Base-by-base conservation (phyloP, 257 asterid genomes). In the Lithospermum erythrorhizon region DNA sequence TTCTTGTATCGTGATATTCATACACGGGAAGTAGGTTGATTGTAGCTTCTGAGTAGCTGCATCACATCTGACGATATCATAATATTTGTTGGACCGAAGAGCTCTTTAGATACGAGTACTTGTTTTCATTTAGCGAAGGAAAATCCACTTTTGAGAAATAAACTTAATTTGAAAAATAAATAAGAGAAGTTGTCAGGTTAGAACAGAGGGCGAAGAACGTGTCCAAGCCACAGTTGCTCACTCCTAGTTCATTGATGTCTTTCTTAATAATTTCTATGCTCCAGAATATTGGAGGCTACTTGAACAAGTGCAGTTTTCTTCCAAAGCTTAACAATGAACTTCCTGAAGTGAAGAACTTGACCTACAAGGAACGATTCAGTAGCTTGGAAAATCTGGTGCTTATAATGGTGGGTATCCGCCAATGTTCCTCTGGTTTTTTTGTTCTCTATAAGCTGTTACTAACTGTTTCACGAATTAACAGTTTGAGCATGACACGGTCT, bases 251-350 rank as follows among this genome's bases (percentile, higher is more conserved):
- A 23, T 5, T 29, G 47, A 30, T 55, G 61, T 49, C 49, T 41
- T 13, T 14, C 17, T 11, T 41, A 3, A 11, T 41, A 14, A 41
- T 41, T 41, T 11, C 49, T 1, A 5, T 41, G 49, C 49, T 41
- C 9, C 91, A 90, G 96, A 73, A 90, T 66, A 81, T 90, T 61
- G 70, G 68, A 47, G 94, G 79, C 63, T 90, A 90, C 80, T 65
- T 85, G 53, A 29, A 57, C 62, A 83, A 84, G 59, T 90, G 98
- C 59, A 83, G 88, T 51, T 90, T 83, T 75, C 96, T 90, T 51
- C 98, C 96, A 58, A 83, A 75, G 83, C 90, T 91, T 32, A 91
- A 91, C 84, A 91, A 87, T 65, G 96, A 91, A 72, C 85, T 81
- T 67, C 95, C 94, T 8, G 75, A 35, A 14, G 75, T 71, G 71